A percentile compares a stretch with the other conserved stretches of the same genome.
Conservation (phyloP, 352 stramenopile genomes). For the Lagenidium giganteum region DNA sequence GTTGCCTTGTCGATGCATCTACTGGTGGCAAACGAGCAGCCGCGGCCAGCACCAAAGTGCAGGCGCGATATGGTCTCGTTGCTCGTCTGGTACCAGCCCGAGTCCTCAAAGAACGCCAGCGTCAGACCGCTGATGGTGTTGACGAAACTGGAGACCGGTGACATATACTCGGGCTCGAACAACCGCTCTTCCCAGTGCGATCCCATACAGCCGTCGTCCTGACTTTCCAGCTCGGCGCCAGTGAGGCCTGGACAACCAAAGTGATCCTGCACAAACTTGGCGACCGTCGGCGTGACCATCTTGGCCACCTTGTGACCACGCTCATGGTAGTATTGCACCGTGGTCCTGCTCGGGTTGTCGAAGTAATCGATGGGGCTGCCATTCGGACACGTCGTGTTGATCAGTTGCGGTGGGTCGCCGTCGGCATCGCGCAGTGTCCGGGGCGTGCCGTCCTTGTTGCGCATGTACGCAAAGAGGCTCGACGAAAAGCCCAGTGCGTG, state of each 20-base stretch:
- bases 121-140: slow-evolving; percentile 72
- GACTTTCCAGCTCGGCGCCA: slow-evolving; percentile 77
- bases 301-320: slow-evolving; percentile 51
- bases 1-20: slow-evolving; percentile 64
- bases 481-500: slow-evolving; percentile 77
- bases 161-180: slow-evolving; percentile 84
- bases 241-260: slow-evolving; percentile 55
- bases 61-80: slow-evolving; percentile 36
- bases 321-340: slow-evolving; percentile 50
- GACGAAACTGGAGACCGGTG: slow-evolving; percentile 62
- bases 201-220: slow-evolving; percentile 65
- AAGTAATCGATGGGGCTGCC: slow-evolving; percentile 30
- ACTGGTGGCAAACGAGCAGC: slow-evolving; percentile 57
- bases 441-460: slow-evolving; percentile 52
- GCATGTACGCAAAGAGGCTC: slow-evolving; percentile 74
- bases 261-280: slow-evolving; percentile 49
- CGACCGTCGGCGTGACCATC: slow-evolving; percentile 62
- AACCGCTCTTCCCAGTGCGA: slow-evolving; percentile 84
- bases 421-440: slow-evolving; percentile 48
- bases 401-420: slow-evolving; percentile 23
- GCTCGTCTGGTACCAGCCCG: slow-evolving; percentile 76
- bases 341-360: slow-evolving; percentile 31
- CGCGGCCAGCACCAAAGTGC: slow-evolving; percentile 62
- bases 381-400: slow-evolving; percentile 50
- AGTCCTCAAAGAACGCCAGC: slow-evolving; percentile 80